These are phyloP conservation scores for Fraxinus ornus DNA, from an alignment of 305 asterid species.

Conservation along the genomic window DNA sequence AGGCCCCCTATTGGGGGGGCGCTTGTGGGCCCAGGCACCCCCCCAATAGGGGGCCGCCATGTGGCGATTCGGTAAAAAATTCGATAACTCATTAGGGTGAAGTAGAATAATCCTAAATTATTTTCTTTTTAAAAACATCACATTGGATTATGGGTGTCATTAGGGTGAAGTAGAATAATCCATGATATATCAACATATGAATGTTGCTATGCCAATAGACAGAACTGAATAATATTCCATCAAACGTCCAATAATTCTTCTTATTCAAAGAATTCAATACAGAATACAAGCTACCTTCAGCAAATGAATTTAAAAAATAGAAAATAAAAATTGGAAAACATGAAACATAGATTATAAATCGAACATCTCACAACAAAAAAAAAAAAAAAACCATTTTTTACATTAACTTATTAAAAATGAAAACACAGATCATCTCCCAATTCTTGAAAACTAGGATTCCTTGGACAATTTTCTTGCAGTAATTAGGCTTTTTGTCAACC, in stretches of 20 bases:
- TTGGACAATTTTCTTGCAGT: slow-evolving; percentile 63
- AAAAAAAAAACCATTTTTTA: neutral
- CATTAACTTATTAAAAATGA: neutral
- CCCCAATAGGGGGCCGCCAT: no score
- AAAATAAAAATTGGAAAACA: neutral
- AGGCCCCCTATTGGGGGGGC: no score
- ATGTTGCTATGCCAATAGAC: neutral
- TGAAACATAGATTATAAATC: neutral
- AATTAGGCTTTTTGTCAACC: slow-evolving; percentile 83
- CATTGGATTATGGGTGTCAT: no score
- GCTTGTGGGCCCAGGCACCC: no score
- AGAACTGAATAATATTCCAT: neutral
- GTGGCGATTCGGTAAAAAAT: no score
- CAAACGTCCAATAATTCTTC: neutral
- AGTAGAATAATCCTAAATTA: no score
- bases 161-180: no score
- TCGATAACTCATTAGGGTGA: no score
- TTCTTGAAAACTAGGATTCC: slow-evolving; percentile 38
- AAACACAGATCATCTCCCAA: slow-evolving; percentile 6
- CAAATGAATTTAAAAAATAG: neutral
- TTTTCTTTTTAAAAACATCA: no score
- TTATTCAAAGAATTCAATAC: neutral
- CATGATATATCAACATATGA: neutral
- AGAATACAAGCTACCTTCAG: neutral
- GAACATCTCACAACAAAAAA: neutral